Evolutionary conservation across 1,139 yeast genomes (phyloP).

Genomic region (Magnusiomyces tetraspermus): DNA sequence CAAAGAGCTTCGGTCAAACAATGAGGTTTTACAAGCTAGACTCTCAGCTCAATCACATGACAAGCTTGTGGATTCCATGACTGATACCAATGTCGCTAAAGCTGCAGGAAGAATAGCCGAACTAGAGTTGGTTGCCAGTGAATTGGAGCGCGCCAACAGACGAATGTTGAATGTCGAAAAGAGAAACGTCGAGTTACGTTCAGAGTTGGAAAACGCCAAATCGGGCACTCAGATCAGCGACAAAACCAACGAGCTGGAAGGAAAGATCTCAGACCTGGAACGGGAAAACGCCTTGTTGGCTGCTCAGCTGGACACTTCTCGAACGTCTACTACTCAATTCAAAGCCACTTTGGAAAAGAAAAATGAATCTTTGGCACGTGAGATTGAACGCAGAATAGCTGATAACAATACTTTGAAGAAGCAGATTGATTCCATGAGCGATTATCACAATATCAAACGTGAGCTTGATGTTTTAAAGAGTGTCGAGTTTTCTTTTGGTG

Average conservation of each 20-base stretch:
- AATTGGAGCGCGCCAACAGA: conserved; percentile 62
- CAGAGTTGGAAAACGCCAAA: conserved; percentile 48
- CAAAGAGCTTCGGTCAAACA: conserved; percentile 27
- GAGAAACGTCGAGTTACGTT: conserved; percentile 65
- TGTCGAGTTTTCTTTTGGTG: conserved; percentile 44
- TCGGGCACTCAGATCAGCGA: conserved; percentile 42
- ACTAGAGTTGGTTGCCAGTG: conserved; percentile 59
- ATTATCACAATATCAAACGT: conserved; percentile 68
- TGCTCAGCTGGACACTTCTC: conserved; percentile 45
- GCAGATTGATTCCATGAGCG: conserved; percentile 63
- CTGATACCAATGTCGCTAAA: conserved; percentile 19
- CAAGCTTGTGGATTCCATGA: conserved; percentile 16
- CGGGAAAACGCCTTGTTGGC: conserved; percentile 48
- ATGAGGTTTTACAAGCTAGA: conserved; percentile 23
- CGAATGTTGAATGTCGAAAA: conserved; percentile 64
- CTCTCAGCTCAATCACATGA: conserved; percentile 22
- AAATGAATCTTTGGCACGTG: conserved; percentile 38
- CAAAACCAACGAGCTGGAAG: conserved; percentile 33
- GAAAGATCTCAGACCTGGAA: conserved; percentile 30
- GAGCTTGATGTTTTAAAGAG: conserved; percentile 65
- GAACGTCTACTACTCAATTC: conserved; percentile 18
- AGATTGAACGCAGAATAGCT: conserved; percentile 38
- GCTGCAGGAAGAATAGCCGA: conserved; percentile 36
- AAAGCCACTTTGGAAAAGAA: conserved; percentile 25
- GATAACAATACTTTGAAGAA: conserved; percentile 46